These are phyloP conservation scores for Nothomitra cinnamomea DNA, from an alignment of 2,329 filamentous ascomycete genomes.

Conservation along the genomic window DNA sequence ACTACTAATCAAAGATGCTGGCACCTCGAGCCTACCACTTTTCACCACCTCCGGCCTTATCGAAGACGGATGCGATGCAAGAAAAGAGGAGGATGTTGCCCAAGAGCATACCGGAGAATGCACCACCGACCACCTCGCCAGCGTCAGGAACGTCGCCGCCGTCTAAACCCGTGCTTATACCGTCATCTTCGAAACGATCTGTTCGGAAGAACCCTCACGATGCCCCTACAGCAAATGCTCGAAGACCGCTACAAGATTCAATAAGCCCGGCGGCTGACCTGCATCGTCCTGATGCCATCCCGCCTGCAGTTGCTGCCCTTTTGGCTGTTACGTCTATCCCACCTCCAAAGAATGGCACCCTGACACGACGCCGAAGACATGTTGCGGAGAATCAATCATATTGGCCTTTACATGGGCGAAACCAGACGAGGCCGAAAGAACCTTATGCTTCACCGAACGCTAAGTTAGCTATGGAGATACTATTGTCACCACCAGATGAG, in stretches of 20 bases:
- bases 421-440: constrained; percentile 30
- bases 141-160: neutral
- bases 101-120: neutral
- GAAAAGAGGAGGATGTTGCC: neutral
- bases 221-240: neutral
- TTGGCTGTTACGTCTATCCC: constrained; percentile 43
- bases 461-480: constrained; percentile 33
- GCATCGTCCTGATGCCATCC: constrained; percentile 26
- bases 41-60: neutral
- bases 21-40: neutral
- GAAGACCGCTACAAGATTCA: neutral
- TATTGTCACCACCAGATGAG: constrained; percentile 37
- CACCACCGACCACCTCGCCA: neutral
- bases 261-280: neutral
- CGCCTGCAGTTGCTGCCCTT: constrained; percentile 38
- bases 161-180: constrained; percentile 4
- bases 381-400: constrained; percentile 16
- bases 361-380: constrained; percentile 21
- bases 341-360: constrained; percentile 20
- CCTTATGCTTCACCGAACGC: constrained; percentile 20
- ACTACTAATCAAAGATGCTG: neutral
- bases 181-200: neutral
- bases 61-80: neutral
- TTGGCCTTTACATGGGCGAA: constrained; percentile 29
- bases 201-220: neutral